phyloP scores from a whole-genome alignment of 176 grass and related monocot genomes.

The Hsuehochloa calcarea region DNA sequence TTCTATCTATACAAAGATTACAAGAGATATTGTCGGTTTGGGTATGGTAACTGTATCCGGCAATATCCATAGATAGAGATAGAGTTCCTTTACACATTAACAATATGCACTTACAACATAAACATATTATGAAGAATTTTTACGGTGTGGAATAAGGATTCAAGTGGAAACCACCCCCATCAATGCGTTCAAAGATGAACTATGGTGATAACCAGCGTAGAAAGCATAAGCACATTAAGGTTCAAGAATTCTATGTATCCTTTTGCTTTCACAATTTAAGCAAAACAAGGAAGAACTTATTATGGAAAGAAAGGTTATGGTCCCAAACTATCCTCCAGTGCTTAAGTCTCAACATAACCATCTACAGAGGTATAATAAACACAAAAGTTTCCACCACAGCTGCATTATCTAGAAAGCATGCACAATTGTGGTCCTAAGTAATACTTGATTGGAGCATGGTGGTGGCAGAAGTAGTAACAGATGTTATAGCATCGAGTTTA shows the following conservation, averaged over 20 bases:
- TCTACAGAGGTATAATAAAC: slow-evolving; percentile 5
- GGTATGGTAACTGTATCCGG: no score
- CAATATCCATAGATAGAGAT: no score
- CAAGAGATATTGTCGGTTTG: no score
- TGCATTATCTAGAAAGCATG: background rate
- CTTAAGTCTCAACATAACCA: background rate
- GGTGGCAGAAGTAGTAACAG: background rate
- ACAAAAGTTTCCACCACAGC: background rate
- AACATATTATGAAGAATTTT: slow-evolving; percentile 5
- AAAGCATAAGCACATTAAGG: background rate
- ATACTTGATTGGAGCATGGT: background rate
- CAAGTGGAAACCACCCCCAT: background rate
- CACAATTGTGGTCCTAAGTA: background rate
- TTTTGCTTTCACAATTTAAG: background rate
- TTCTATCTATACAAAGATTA: no score
- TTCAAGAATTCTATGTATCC: no score
- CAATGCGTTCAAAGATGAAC: background rate
- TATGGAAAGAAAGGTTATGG: background rate
- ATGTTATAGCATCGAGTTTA: background rate
- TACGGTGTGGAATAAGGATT: background rate
- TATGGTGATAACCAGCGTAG: background rate
- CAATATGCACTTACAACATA: background rate
- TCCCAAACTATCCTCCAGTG: background rate
- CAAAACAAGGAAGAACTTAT: background rate
- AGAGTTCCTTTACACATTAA: no score